Evolutionary conservation across 169 alveolate species (phyloP), one percentile per base, ranked within the genome.

Genomic region (Babesia gibsoni): DNA sequence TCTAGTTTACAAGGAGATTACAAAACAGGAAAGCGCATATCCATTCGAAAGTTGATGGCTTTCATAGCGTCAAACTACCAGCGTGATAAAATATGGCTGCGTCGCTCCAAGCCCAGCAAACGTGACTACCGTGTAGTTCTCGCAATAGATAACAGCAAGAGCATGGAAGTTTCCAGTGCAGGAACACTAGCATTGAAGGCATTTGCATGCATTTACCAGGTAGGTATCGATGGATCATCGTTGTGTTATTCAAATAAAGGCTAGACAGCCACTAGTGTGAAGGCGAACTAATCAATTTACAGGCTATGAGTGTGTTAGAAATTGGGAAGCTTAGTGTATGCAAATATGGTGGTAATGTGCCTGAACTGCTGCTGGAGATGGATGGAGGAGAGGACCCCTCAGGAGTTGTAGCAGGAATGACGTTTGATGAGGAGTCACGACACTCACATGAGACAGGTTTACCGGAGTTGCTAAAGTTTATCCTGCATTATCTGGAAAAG

Each of bases 11-110:
- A 93, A 74, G 99, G 99, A 23, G 97, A 95, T 83, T 97, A 91
- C 75, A 97, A 95, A 80, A 92, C 98, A 0, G 99, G 99, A 50
- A 96, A 95, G 83, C 90, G 97, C 72, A 84, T 96, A 29, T 93
- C 96, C 69, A 96, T 96, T 92, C 95, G 94, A 80, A 93, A 96
- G 88, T 96, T 98, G 46, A 96, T 98, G 63, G 92, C 98, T 4
- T 98, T 96, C 82, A 95, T 98, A 33, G 99, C 99, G 9, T 93
- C 99, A 22, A 94, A 96, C 84, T 98, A 94, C 91, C 91, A 99
- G 70, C 95, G 96, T 53, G 99, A 97, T 84, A 97, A 96, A 86
- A 98, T 98, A 18, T 98, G 99, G 99, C 90, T 97, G 23, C 88
- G 99, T 42, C 94, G 99, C 82, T 94, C 98, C 22, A 93, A 95